phyloP scores from a whole-genome alignment of 2,329 filamentous ascomycete genomes.

The Fusarium illudens region DNA sequence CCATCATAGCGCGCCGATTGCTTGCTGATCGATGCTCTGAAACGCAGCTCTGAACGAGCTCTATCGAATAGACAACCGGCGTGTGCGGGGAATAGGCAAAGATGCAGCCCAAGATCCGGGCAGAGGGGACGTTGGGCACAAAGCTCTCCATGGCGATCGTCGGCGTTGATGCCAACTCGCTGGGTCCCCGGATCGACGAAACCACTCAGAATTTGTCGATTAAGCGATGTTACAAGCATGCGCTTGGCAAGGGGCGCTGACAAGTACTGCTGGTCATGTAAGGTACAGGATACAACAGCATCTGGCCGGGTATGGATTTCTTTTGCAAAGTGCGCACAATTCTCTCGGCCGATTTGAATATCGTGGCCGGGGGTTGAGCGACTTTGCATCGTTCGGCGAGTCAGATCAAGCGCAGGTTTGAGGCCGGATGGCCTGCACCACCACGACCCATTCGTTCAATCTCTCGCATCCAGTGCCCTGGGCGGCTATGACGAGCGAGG shows the following conservation, averaged over 20 bases:
- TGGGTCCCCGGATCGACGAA: constrained; percentile 23
- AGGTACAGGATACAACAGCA: constrained; percentile 13
- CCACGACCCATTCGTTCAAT: constrained; percentile 8
- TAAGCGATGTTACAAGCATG: constrained; percentile 31
- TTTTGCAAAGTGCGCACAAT: constrained; percentile 23
- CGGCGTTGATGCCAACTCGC: constrained; percentile 16
- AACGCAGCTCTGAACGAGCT: neutral
- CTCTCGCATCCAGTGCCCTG: neutral
- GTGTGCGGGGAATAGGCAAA: constrained; percentile 21
- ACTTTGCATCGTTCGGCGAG: constrained; percentile 33
- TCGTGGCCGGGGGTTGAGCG: constrained; percentile 24
- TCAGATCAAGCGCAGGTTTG: constrained; percentile 42
- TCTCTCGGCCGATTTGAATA: constrained; percentile 36
- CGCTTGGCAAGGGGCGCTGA: constrained; percentile 8
- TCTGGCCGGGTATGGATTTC: constrained; percentile 2
- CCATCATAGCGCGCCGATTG: neutral
- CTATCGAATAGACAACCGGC: neutral
- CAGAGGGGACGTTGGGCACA: constrained; percentile 37
- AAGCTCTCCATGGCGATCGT: constrained; percentile 17
- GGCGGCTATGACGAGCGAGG: constrained; percentile 4
- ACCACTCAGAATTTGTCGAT: constrained; percentile 13
- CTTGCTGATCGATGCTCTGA: constrained; percentile 18
- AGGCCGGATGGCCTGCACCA: constrained; percentile 26
- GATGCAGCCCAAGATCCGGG: constrained; percentile 12
- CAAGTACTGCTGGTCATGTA: constrained; percentile 13